Evolutionary conservation across 2,329 filamentous ascomycete species (phyloP), one percentile per base, ranked within the genome.

Genomic region (Diaporthe australafricana): DNA sequence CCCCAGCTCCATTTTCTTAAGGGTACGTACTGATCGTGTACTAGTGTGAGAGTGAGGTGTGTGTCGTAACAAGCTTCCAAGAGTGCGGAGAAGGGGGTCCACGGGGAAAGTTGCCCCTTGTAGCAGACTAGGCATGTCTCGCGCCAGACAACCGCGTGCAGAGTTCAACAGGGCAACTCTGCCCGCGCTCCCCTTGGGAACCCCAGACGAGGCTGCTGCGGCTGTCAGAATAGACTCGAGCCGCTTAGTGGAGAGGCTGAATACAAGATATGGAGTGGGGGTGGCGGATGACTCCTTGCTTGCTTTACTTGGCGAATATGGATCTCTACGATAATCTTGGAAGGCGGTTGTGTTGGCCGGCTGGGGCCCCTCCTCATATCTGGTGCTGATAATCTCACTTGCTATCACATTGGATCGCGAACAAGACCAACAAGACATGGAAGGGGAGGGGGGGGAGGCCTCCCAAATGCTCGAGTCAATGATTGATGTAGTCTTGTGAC

Each of bases 41-140:
- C 40, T 40, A 35, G 53, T 12, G n/a, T n/a, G n/a, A n/a, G n/a
- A 14, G 30, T 20, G n/a, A 25, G 57, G 6, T 30, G 8, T 40
- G 25, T 45, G 56, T 47, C 57, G 57, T 62, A 25, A 63, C 5
- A 4, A 9, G 40, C 6, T 25, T 27, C 57, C 40, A 48, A 48
- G 20, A 63, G 30, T 63, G 57, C 57, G 57, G 57, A 63, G 57
- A 63, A 63, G 57, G 57, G 47, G 57, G 57, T 25, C 45, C 57
- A 17, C 57, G 57, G 57, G 4, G 57, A 22, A 25, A 63, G 14
- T 63, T 47, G 40, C 57, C 57, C 20, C 20, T 63, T 40, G 9
- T 4, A 32, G 25, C 40, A 16, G 57, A 47, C 17, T 62, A 45
- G 56, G 56, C 57, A 63, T 63, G 57, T 63, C 57, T 63, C 25